Percentiles rank a stretch among this genome's conserved stretches.
These are phyloP conservation scores for Russula compacta DNA, from an alignment of 768 basidiomycete species.

Conservation along the genomic window DNA sequence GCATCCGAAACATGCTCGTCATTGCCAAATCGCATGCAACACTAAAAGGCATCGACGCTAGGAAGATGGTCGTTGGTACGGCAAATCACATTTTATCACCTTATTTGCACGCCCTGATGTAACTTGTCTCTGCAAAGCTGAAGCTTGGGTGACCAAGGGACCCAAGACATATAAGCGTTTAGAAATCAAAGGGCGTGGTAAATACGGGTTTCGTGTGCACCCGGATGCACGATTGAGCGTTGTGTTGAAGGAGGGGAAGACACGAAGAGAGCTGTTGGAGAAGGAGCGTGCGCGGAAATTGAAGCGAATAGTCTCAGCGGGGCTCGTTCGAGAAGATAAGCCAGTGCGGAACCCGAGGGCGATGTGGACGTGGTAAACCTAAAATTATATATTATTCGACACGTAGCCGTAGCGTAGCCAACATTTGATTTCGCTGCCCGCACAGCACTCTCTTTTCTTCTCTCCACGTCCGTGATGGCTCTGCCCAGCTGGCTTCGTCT, in stretches of 20 bases:
- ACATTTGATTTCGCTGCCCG: too few species aligned
- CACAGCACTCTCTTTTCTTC: neutral
- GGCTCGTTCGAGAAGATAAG: conserved; percentile 67
- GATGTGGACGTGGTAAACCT: conserved; percentile 67
- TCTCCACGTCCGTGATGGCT: conserved; percentile 20
- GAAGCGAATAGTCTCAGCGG: conserved; percentile 71
- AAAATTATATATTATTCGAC: conserved; percentile 16
- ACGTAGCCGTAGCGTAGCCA: neutral
- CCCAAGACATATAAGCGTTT: conserved; percentile 50
- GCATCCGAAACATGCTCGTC: conserved; percentile 82
- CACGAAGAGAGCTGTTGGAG: conserved; percentile 54
- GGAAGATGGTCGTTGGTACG: conserved; percentile 76
- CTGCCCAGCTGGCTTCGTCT: conserved; percentile 40
- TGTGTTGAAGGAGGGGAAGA: conserved; percentile 73
- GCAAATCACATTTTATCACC: conserved; percentile 19
- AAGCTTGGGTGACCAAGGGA: conserved; percentile 93
- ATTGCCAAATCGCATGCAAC: conserved; percentile 80
- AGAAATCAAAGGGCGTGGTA: conserved; percentile 79
- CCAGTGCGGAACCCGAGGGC: conserved; percentile 67
- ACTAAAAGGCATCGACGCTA: conserved; percentile 62
- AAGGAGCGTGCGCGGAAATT: conserved; percentile 59
- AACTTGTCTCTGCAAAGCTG: conserved; percentile 40
- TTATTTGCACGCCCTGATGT: neutral
- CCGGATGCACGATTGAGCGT: conserved; percentile 69
- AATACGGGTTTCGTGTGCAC: conserved; percentile 67